phyloP scores from a whole-genome alignment of 2,329 filamentous ascomycete species.

The Pestalotiopsis sp. region DNA sequence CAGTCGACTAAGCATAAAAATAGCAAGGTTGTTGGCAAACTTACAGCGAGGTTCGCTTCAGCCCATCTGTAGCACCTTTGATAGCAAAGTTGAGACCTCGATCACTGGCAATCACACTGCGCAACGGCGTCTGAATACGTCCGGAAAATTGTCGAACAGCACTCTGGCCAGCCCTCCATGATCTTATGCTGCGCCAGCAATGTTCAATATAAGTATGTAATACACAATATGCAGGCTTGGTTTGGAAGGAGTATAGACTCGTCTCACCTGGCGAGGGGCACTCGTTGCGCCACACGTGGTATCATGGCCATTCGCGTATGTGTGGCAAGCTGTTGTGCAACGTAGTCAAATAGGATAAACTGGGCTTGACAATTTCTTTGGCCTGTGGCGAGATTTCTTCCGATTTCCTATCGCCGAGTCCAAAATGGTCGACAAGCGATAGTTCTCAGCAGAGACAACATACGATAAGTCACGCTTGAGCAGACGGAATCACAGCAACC shows the following conservation, averaged over 20 bases:
- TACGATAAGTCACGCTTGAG: neutral
- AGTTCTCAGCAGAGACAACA: neutral
- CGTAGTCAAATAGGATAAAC: neutral
- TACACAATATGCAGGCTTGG: neutral
- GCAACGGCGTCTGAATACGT: neutral
- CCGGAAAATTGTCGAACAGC: neutral
- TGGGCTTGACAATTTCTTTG: neutral
- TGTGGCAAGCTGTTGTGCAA: neutral
- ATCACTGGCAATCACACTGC: neutral
- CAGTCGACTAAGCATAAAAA: slow-evolving; percentile 8
- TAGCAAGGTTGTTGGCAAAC: slow-evolving; percentile 6
- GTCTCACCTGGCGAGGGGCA: slow-evolving; percentile 2
- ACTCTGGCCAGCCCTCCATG: neutral
- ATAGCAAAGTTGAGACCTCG: neutral
- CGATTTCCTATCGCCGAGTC: neutral
- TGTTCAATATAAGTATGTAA: neutral
- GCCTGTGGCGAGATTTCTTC: too few species aligned
- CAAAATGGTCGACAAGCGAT: neutral
- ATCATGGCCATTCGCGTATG: neutral
- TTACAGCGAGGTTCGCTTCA: slow-evolving; percentile 25
- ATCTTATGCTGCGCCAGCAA: neutral
- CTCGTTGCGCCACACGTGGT: neutral
- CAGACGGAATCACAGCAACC: neutral
- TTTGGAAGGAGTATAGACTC: neutral
- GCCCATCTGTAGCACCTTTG: neutral